Conservation (phyloP, 1,284 basidiomycete species). For the Marasmius tenuissimus region DNA sequence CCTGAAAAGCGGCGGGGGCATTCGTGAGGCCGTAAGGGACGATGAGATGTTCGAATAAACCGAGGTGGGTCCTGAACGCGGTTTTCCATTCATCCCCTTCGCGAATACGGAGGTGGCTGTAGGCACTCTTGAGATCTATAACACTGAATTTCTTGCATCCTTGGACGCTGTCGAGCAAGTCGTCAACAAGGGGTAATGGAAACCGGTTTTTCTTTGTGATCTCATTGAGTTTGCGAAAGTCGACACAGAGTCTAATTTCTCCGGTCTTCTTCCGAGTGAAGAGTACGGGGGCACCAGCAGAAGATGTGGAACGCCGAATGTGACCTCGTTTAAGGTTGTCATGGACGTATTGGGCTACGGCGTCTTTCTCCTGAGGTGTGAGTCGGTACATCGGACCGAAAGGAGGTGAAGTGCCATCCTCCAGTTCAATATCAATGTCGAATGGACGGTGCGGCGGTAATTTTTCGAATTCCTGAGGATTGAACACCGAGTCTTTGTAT, state of each 20-base stretch:
- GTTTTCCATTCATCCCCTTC: constrained; percentile 4
- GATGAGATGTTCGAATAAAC: constrained; percentile 33
- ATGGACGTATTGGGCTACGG: constrained; percentile 17
- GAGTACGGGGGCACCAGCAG: constrained; percentile 28
- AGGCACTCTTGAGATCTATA: constrained; percentile 28
- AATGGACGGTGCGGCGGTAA: constrained; percentile 2
- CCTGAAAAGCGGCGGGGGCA: constrained; percentile 3
- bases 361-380: constrained; percentile 14
- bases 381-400: constrained; percentile 7
- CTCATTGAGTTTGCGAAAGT: constrained; percentile 30
- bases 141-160: neutral
- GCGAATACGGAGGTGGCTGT: constrained; percentile 27
- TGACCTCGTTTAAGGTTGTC: constrained; percentile 19
- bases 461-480: constrained; percentile 1
- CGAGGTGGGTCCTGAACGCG: constrained; percentile 18
- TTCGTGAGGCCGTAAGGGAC: constrained; percentile 32
- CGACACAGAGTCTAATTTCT: constrained; percentile 28
- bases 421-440: constrained; percentile 9
- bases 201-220: constrained; percentile 14
- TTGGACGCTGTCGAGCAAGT: neutral
- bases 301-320: constrained; percentile 18
- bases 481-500: constrained; percentile 5
- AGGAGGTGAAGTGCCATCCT: constrained; percentile 9
- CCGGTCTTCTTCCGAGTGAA: constrained; percentile 41
- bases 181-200: neutral